A percentile compares a stretch with the other conserved stretches of the same genome.
phyloP scores from a whole-genome alignment of 2,329 filamentous ascomycete species.

The Aspergillus phoenicis region DNA sequence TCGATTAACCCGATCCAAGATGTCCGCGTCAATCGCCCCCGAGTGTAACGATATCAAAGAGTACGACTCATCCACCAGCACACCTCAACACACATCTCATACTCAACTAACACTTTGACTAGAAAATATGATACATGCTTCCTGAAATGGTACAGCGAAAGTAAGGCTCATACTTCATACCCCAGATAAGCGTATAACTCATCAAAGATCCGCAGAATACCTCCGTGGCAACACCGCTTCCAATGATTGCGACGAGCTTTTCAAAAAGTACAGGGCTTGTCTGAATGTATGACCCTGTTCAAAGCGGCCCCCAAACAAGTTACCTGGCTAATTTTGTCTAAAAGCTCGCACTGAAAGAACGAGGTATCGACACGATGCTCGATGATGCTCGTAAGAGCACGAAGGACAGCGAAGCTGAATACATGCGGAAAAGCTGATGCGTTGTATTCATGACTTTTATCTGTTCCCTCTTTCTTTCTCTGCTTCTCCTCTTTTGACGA shows the following conservation, averaged over 20 bases:
- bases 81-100: conserved; percentile 1
- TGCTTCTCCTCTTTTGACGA: neutral
- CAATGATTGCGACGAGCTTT: conserved; percentile 83
- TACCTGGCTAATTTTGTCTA: neutral
- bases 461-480: neutral
- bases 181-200: neutral
- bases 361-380: conserved; percentile 89
- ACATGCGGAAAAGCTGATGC: conserved; percentile 51
- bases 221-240: conserved; percentile 79
- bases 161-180: conserved; percentile 52
- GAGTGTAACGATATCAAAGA: conserved; percentile 97
- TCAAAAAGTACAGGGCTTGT: conserved; percentile 86
- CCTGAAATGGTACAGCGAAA: conserved; percentile 99
- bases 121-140: conserved; percentile 98
- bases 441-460: no score
- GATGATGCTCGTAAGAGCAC: conserved; percentile 88
- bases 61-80: conserved; percentile 55
- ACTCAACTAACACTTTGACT: conserved; percentile 23
- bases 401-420: conserved; percentile 78
- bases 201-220: conserved; percentile 66
- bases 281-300: conserved; percentile 64
- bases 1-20: conserved; percentile 42
- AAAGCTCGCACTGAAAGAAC: conserved; percentile 80
- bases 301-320: neutral
- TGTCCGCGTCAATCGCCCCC: conserved; percentile 93